Evolutionary conservation across 495 filamentous ascomycete species (phyloP).

Genomic region (Paragyromitra xinjiangensis): DNA sequence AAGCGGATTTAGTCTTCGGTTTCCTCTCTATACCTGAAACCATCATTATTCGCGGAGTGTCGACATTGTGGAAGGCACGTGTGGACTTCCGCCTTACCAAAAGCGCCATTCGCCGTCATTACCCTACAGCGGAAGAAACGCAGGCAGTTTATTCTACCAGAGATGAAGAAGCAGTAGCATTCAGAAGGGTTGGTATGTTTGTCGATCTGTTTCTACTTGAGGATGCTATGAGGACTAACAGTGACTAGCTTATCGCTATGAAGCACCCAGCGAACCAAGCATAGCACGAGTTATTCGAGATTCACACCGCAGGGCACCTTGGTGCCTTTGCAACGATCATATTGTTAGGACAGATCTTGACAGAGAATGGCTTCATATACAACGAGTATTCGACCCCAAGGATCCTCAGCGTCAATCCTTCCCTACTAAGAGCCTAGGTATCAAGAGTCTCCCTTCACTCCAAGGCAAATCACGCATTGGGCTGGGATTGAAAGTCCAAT

Average conservation of each 20-base stretch:
- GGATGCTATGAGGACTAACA: not conserved
- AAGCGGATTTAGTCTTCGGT: slow-evolving; percentile 16
- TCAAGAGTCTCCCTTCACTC: slow-evolving; percentile 9
- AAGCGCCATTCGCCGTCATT: slow-evolving; percentile 18
- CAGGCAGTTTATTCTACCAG: slow-evolving; percentile 13
- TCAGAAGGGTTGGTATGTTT: slow-evolving; percentile 26
- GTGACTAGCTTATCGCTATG: slow-evolving; percentile 23
- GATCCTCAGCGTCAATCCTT: slow-evolving; percentile 13
- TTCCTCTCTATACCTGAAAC: slow-evolving; percentile 24
- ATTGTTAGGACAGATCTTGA: slow-evolving; percentile 8
- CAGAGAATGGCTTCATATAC: slow-evolving; percentile 27
- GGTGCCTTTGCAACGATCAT: slow-evolving; percentile 20
- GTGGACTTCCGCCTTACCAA: slow-evolving; percentile 22
- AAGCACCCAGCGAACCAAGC: slow-evolving; percentile 19
- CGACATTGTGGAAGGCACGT: slow-evolving; percentile 31
- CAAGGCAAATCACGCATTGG: slow-evolving; percentile 3
- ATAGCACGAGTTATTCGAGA: slow-evolving; percentile 17
- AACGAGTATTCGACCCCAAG: slow-evolving; percentile 23
- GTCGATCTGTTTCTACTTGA: not conserved
- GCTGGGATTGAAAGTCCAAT: slow-evolving; percentile 7
- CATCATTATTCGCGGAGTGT: slow-evolving; percentile 27
- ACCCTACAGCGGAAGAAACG: slow-evolving; percentile 21
- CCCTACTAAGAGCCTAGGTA: not conserved
- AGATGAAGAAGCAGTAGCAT: slow-evolving; percentile 16
- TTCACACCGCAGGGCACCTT: not conserved